Evolutionary conservation across 139 green algal genomes (phyloP).

Genomic region (Gonium pectorale): DNA sequence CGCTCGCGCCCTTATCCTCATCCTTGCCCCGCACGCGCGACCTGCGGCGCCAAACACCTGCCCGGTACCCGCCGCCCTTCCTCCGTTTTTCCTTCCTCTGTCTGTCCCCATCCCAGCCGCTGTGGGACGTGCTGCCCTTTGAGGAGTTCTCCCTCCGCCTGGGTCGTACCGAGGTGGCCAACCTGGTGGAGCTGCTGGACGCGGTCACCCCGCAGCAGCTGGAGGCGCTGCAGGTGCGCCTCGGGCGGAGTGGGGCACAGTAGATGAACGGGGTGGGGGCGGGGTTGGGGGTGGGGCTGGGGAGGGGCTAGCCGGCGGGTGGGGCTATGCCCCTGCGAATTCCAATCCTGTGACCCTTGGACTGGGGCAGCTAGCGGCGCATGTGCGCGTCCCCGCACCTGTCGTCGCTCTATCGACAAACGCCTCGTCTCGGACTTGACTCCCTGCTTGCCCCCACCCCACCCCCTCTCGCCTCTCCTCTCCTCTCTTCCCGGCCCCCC

Average conservation of each 20-base stretch:
- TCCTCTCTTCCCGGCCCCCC: neutral
- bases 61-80: neutral
- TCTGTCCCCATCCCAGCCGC: slow-evolving; percentile 12
- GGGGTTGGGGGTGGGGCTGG: neutral
- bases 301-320: too few relatives aligned
- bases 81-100: too few relatives aligned
- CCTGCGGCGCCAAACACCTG: too few relatives aligned
- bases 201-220: slow-evolving; percentile 28
- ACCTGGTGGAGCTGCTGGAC: slow-evolving; percentile 24
- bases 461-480: neutral
- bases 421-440: too few relatives aligned
- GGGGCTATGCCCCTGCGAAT: too few relatives aligned
- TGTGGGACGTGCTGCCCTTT: slow-evolving; percentile 31
- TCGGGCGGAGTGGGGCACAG: too few relatives aligned
- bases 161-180: neutral
- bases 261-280: too few relatives aligned
- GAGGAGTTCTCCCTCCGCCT: slow-evolving; percentile 38
- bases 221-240: slow-evolving; percentile 8
- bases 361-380: too few relatives aligned
- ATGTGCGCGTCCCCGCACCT: too few relatives aligned
- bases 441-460: neutral
- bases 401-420: too few relatives aligned
- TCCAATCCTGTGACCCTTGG: too few relatives aligned
- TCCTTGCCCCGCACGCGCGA: too few relatives aligned
- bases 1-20: neutral